Evolutionary conservation across 257 asterid genomes (phyloP), one percentile per base, ranked within the genome.

Genomic region (Haberlea rhodopensis): DNA sequence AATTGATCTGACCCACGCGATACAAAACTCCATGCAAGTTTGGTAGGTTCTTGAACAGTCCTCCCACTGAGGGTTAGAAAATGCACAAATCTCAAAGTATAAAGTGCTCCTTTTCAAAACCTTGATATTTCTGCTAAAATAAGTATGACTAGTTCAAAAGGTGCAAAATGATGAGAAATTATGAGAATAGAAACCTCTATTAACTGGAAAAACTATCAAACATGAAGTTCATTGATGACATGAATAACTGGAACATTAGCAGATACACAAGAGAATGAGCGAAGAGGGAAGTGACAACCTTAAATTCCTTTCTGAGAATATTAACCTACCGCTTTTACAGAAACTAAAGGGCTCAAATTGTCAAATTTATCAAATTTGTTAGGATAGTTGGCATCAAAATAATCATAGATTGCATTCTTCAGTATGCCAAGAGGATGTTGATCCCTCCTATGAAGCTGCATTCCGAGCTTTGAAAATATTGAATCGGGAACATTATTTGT

Each of bases 361-460:
- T 90, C 97, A 52, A 90, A 88, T 81, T 90, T 90, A 75, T 75
- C 81, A 71, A 86, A 86, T 76, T 86, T 84, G 46, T 67, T 76
- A 29, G 89, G 94, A 69, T 91, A 86, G 71, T 71, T 84, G 71
- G 85, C 73, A 70, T 91, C 96, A 60, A 91, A 91, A 75, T 88
- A 91, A 65, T 88, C 88, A 66, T 70, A 84, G 73, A 91, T 88
- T 51, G 94, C 94, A 83, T 91, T 91, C 75, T 80, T 91, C 9
- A 91, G 80, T 67, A 91, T 91, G 71, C 97, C 94, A 67, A 91
- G 86, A 15, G 97, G 97, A 76, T 90, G 97, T 16, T 85, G 89
- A 71, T 84, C 85, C 78, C 96, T 85, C 84, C 91, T 81, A 28
- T 90, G 97, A 63, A 91, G 95, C 81, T 91, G 97, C 94, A 88